These are phyloP conservation scores for Leishmania mexicana DNA, from an alignment of 208 protist species.

Conservation along the genomic window DNA sequence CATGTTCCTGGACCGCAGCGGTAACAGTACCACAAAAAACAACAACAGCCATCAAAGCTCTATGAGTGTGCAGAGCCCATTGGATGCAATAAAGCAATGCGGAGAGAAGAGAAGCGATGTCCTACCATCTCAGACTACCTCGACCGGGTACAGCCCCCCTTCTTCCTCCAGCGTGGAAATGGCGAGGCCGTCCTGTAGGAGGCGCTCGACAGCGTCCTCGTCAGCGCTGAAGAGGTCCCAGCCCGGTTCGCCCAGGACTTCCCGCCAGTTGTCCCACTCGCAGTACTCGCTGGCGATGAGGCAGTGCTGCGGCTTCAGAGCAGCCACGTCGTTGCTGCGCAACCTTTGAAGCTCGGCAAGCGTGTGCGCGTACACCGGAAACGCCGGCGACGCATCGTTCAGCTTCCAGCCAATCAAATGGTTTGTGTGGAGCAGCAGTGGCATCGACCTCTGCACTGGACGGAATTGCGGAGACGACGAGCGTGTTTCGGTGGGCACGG, in stretches of 20 bases:
- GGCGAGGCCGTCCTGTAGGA: constrained; percentile 41
- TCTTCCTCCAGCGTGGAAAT: constrained; percentile 1
- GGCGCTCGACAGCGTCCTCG: constrained; percentile 37
- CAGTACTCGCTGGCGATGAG: constrained; percentile 50
- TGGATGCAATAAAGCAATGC: background rate
- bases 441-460: constrained; percentile 3
- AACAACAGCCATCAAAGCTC: background rate
- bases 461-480: background rate
- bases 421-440: constrained; percentile 74
- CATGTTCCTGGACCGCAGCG: background rate
- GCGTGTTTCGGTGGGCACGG: background rate
- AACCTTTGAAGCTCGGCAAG: constrained; percentile 55
- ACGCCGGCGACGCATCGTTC: constrained; percentile 27
- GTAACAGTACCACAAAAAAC: background rate
- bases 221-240: constrained; percentile 55
- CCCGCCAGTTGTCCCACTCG: constrained; percentile 86
- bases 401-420: constrained; percentile 73
- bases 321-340: constrained; percentile 23
- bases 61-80: background rate
- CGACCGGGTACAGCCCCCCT: constrained; percentile 11
- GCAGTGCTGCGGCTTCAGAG: constrained; percentile 51
- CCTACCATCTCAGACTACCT: constrained; percentile 7
- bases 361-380: constrained; percentile 73
- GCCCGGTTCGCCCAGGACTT: constrained; percentile 68
- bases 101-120: background rate